Percentiles rank a stretch among this genome's conserved stretches.
Evolutionary conservation across 345 rosid genomes (phyloP).

Genomic region (Populus nigra): DNA sequence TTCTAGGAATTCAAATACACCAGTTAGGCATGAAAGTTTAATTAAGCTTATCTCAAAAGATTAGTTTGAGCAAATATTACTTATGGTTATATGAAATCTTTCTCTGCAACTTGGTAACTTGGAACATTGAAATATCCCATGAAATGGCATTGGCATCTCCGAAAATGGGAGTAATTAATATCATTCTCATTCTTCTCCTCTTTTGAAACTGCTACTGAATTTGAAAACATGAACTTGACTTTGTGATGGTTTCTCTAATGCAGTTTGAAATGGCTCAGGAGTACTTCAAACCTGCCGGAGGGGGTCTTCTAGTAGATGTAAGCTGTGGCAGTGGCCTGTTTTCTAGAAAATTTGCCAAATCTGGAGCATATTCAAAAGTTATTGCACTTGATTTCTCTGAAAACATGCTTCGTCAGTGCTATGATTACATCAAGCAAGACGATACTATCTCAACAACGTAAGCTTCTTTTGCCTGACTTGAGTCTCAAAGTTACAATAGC

Average conservation of each 20-base stretch:
- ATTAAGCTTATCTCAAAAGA: background rate
- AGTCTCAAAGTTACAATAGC: background rate
- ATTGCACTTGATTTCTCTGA: slow-evolving; percentile 94
- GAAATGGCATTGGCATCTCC: background rate
- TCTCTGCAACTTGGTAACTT: background rate
- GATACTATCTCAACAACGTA: slow-evolving; percentile 39
- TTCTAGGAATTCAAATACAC: background rate
- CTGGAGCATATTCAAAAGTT: slow-evolving; percentile 68
- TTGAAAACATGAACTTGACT: background rate
- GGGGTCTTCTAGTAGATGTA: slow-evolving; percentile 84
- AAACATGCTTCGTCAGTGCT: slow-evolving; percentile 92
- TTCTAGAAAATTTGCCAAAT: slow-evolving; percentile 79
- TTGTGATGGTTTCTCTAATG: slow-evolving; percentile 20
- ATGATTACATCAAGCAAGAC: slow-evolving; percentile 73
- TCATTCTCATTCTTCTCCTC: background rate
- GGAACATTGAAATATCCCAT: background rate
- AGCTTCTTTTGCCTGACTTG: slow-evolving; percentile 12
- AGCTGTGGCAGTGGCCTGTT: slow-evolving; percentile 97
- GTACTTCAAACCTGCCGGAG: slow-evolving; percentile 70
- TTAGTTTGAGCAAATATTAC: background rate
- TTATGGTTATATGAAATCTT: background rate
- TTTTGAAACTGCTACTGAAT: background rate
- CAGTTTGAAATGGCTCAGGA: slow-evolving; percentile 97
- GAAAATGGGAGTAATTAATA: background rate
- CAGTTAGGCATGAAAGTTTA: background rate